phyloP scores from a whole-genome alignment of 768 basidiomycete genomes.

The Gymnopilus junonius region DNA sequence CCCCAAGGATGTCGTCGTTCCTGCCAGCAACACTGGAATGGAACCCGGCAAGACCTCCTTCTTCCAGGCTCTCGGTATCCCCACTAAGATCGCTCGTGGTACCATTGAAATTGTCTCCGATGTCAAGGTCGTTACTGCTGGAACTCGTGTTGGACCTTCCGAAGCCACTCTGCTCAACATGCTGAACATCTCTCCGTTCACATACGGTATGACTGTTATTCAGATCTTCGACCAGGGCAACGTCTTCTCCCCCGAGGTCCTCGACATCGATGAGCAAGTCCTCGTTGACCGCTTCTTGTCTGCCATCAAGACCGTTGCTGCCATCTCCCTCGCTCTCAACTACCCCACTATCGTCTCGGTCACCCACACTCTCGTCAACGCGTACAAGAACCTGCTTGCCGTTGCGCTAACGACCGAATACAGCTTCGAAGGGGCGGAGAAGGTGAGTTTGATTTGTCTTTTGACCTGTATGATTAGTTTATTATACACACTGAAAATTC shows the following conservation, averaged over 20 bases:
- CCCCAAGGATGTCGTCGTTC: constrained; percentile 89
- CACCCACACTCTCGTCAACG: constrained; percentile 94
- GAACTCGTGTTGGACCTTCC: constrained; percentile 93
- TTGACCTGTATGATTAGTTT: constrained; percentile 37
- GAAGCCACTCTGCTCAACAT: constrained; percentile 99
- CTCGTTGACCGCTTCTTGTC: constrained; percentile 91
- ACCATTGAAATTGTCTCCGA: constrained; percentile 99
- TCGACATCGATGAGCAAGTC: constrained; percentile 92
- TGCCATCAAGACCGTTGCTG: constrained; percentile 94
- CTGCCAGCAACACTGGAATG: constrained; percentile 99
- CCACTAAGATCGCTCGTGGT: constrained; percentile 99
- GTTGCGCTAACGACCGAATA: constrained; percentile 91
- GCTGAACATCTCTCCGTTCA: constrained; percentile 99
- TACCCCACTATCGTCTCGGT: constrained; percentile 97
- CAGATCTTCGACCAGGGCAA: constrained; percentile 97
- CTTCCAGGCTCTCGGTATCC: constrained; percentile 99
- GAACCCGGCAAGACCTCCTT: constrained; percentile 99
- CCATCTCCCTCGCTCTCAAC: constrained; percentile 93
- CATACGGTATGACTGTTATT: constrained; percentile 98
- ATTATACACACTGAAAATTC: constrained; percentile 83
- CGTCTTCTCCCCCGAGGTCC: constrained; percentile 85
- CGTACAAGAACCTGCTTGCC: constrained; percentile 98
- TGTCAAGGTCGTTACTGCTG: constrained; percentile 92
- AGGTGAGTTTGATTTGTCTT: constrained; percentile 57
- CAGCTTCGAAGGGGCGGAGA: constrained; percentile 91